Evolutionary conservation across 805 yeast species (phyloP).

Genomic region (Sungouiozyma intestinalis): DNA sequence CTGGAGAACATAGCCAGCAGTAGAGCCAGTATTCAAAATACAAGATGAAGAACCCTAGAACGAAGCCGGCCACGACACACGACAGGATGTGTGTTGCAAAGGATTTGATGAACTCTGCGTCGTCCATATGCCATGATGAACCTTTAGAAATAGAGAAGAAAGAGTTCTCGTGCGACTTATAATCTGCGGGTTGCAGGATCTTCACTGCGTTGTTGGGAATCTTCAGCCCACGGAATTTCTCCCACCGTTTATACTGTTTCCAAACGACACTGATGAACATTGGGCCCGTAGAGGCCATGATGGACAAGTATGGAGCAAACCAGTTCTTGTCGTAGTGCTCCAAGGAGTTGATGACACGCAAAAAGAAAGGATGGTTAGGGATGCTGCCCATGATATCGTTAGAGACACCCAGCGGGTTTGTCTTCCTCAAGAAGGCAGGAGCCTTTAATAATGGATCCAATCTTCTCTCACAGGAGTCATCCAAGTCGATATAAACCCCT

Average conservation of each 20-base stretch:
- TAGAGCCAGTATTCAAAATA: constrained; percentile 39
- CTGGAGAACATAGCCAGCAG: constrained; percentile 27
- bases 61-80: constrained; percentile 61
- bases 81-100: constrained; percentile 65
- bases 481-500: constrained; percentile 83
- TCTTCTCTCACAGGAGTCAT: constrained; percentile 73
- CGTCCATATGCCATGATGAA: constrained; percentile 87
- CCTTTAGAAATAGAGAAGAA: constrained; percentile 73
- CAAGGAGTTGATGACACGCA: constrained; percentile 55
- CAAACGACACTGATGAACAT: constrained; percentile 75
- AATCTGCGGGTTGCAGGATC: constrained; percentile 63
- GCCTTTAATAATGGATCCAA: constrained; percentile 72
- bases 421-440: constrained; percentile 81
- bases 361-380: constrained; percentile 78
- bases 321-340: constrained; percentile 60
- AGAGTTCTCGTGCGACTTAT: constrained; percentile 48
- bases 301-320: constrained; percentile 79
- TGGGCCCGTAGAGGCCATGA: constrained; percentile 92
- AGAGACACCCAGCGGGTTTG: constrained; percentile 83
- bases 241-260: constrained; percentile 80
- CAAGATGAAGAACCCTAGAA: constrained; percentile 40
- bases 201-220: constrained; percentile 57
- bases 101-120: constrained; percentile 66
- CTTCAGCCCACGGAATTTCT: constrained; percentile 27
- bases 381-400: constrained; percentile 89